These are phyloP conservation scores for Colletotrichum eleusines DNA, from an alignment of 2,329 filamentous ascomycete genomes.

Conservation along the genomic window DNA sequence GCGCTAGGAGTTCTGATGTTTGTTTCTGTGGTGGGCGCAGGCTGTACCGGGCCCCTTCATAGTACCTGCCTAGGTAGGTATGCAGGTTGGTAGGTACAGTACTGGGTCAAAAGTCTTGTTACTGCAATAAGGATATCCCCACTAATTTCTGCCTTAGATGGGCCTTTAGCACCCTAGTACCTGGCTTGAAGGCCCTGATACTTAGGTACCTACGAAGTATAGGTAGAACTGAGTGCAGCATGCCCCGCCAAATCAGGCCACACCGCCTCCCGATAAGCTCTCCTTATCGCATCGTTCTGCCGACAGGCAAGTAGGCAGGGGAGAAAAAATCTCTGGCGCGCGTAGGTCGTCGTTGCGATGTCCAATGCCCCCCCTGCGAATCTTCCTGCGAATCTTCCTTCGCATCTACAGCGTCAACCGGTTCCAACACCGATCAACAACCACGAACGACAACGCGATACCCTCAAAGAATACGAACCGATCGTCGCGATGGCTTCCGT, in stretches of 20 bases:
- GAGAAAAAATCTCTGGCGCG: conserved; percentile 8
- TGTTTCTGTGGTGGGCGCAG: neutral
- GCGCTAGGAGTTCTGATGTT: conserved; percentile 13
- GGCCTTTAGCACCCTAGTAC: too few species aligned
- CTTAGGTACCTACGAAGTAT: neutral
- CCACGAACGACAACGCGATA: neutral
- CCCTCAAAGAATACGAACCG: neutral
- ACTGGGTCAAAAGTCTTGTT: too few species aligned
- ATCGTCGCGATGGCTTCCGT: conserved; percentile 73
- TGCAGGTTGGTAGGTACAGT: too few species aligned
- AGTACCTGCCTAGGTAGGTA: too few species aligned
- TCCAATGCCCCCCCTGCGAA: neutral
- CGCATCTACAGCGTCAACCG: neutral
- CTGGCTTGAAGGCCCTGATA: too few species aligned
- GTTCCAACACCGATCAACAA: conserved; percentile 9
- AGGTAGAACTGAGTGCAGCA: neutral
- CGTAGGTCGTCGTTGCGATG: conserved; percentile 2
- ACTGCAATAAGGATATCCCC: too few species aligned
- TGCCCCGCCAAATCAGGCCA: neutral
- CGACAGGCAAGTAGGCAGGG: conserved; percentile 1
- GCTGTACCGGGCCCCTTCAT: neutral
- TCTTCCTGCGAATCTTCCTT: conserved; percentile 16
- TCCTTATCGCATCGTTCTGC: conserved; percentile 16
- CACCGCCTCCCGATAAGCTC: conserved; percentile 29
- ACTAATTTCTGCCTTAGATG: too few species aligned